Evolutionary conservation across 23 red algal genomes (phyloP).

Genomic region (Gracilaria domingensis): DNA sequence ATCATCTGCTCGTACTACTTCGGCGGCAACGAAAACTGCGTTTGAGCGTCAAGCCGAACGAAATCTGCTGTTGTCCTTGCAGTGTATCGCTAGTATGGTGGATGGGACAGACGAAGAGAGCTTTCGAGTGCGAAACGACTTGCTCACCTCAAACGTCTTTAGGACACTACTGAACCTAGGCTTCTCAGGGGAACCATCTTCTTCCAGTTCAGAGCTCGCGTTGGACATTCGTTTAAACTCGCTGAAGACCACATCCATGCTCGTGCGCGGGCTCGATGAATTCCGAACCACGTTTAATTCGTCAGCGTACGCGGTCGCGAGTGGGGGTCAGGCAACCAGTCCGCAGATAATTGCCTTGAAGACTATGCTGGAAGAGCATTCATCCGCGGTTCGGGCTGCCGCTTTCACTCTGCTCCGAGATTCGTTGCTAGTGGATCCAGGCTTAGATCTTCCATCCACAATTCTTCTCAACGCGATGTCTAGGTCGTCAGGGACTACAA

Average conservation of each 20-base stretch:
- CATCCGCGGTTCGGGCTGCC: slow-evolving; percentile 56
- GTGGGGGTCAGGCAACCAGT: slow-evolving; percentile 14
- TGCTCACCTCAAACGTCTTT: slow-evolving; percentile 42
- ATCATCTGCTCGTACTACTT: background rate
- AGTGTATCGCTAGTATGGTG: slow-evolving; percentile 63
- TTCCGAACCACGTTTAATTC: slow-evolving; percentile 52
- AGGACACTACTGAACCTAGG: slow-evolving; percentile 18
- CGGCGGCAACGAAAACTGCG: slow-evolving; percentile 31
- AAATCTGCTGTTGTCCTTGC: slow-evolving; percentile 57
- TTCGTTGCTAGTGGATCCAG: slow-evolving; percentile 53
- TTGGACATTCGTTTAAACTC: slow-evolving; percentile 44
- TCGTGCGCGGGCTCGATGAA: slow-evolving; percentile 53
- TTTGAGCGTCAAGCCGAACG: slow-evolving; percentile 30
- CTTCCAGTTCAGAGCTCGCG: background rate
- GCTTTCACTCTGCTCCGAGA: slow-evolving; percentile 42
- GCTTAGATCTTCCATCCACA: slow-evolving; percentile 53
- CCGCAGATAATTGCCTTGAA: slow-evolving; percentile 35
- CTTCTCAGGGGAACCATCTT: background rate
- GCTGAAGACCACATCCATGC: slow-evolving; percentile 37
- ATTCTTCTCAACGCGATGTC: slow-evolving; percentile 53
- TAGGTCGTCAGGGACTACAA: slow-evolving; percentile 10
- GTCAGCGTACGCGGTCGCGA: slow-evolving; percentile 4
- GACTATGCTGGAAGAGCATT: slow-evolving; percentile 35
- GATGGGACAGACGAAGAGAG: slow-evolving; percentile 49
- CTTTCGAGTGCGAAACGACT: slow-evolving; percentile 34